phyloP scores from a whole-genome alignment of 805 yeast species.

The Ogataea nitratoaversa region DNA sequence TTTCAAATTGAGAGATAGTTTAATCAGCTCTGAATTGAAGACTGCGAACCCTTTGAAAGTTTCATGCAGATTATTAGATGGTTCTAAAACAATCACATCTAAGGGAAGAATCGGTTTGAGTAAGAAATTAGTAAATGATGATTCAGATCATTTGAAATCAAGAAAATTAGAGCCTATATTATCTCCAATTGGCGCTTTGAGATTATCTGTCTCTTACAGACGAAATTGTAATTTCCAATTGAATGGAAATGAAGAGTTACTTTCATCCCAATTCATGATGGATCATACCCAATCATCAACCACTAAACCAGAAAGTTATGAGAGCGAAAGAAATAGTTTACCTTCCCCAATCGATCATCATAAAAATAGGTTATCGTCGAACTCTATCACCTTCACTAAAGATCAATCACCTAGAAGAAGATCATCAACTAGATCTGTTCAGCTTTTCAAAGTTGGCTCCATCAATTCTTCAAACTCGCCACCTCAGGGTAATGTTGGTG shows the following conservation, averaged over 20 bases:
- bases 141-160: slow-evolving; percentile 46
- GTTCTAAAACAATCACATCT: slow-evolving; percentile 71
- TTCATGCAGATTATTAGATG: slow-evolving; percentile 66
- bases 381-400: slow-evolving; percentile 18
- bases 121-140: slow-evolving; percentile 36
- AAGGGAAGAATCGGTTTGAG: slow-evolving; percentile 84
- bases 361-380: slow-evolving; percentile 18
- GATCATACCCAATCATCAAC: slow-evolving; percentile 10
- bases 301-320: slow-evolving; percentile 10
- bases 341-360: slow-evolving; percentile 15
- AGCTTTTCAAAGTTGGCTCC: slow-evolving; percentile 63
- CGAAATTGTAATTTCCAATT: slow-evolving; percentile 63
- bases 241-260: slow-evolving; percentile 59
- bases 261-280: slow-evolving; percentile 38
- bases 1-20: slow-evolving; percentile 48
- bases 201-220: slow-evolving; percentile 77
- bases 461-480: slow-evolving; percentile 37
- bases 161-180: slow-evolving; percentile 64
- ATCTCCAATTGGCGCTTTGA: slow-evolving; percentile 71
- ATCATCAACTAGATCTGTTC: slow-evolving; percentile 39
- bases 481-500: slow-evolving; percentile 15
- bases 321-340: slow-evolving; percentile 12
- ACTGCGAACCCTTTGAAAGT: slow-evolving; percentile 38
- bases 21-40: slow-evolving; percentile 30
- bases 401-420: slow-evolving; percentile 24